Evolutionary conservation across 2,329 filamentous ascomycete genomes (phyloP).

Genomic region (Nigrospora sphaerica): DNA sequence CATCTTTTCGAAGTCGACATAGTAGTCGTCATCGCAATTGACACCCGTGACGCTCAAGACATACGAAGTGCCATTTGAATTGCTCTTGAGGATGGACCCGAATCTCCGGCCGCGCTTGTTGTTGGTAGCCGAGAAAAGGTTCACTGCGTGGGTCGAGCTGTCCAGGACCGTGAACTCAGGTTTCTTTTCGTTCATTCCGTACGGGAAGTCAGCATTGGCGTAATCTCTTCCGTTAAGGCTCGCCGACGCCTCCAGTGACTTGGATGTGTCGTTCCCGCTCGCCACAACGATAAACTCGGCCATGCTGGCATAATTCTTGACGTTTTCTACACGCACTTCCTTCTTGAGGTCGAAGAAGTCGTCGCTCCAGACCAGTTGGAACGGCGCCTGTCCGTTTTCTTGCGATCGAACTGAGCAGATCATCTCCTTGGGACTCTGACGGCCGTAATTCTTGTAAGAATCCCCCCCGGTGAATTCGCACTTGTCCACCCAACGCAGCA

Average conservation of each 20-base stretch:
- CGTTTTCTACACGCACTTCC: constrained; percentile 57
- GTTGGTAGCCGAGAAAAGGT: constrained; percentile 84
- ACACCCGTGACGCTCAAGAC: constrained; percentile 75
- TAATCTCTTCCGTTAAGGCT: constrained; percentile 81
- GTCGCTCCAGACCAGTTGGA: constrained; percentile 68
- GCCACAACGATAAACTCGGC: constrained; percentile 93
- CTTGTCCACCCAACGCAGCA: constrained; percentile 67
- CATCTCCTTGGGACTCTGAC: constrained; percentile 39
- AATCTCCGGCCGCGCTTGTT: constrained; percentile 58
- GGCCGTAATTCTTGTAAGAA: constrained; percentile 42
- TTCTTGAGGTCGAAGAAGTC: constrained; percentile 67
- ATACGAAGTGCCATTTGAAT: constrained; percentile 95
- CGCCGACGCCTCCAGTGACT: constrained; percentile 68
- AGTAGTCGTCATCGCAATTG: constrained; percentile 70
- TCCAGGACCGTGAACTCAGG: constrained; percentile 87
- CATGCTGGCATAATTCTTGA: constrained; percentile 89
- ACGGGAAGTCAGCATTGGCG: constrained; percentile 77
- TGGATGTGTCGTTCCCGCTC: constrained; percentile 59
- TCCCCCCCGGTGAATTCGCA: constrained; percentile 79
- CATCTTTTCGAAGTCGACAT: constrained; percentile 95
- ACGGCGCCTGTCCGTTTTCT: constrained; percentile 56
- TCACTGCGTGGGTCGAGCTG: constrained; percentile 89
- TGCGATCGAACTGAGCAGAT: constrained; percentile 56
- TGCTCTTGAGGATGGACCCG: constrained; percentile 92
- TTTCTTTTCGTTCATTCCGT: constrained; percentile 62